phyloP scores from a whole-genome alignment of 192 early-diverging fungal species.

The Podila horticola region DNA sequence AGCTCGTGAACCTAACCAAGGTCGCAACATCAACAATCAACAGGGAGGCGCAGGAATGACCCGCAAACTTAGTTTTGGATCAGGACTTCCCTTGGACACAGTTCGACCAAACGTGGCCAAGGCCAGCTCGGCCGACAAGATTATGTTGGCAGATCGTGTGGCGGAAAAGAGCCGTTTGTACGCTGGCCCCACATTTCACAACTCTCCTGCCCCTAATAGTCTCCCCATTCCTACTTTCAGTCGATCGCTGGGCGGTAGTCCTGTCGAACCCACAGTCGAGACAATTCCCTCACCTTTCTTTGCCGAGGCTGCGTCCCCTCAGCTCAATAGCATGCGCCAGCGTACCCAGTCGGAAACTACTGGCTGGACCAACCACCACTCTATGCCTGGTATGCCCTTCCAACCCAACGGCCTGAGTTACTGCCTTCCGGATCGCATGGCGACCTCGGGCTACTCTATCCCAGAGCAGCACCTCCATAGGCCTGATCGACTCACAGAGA shows the following conservation, averaged over 20 bases:
- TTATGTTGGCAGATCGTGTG: constrained; percentile 24
- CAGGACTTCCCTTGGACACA: background rate
- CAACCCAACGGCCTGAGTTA: constrained; percentile 6
- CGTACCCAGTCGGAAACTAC: constrained; percentile 25
- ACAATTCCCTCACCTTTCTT: constrained; percentile 21
- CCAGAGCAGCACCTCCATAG: constrained; percentile 10
- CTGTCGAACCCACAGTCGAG: constrained; percentile 3
- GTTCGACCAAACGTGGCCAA: constrained; percentile 14
- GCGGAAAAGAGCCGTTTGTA: constrained; percentile 44
- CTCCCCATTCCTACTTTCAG: constrained; percentile 61
- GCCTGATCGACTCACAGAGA: constrained; percentile 46
- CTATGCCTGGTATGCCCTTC: constrained; percentile 11
- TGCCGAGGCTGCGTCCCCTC: constrained; percentile 35
- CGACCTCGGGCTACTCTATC: constrained; percentile 44
- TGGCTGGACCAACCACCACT: constrained; percentile 14
- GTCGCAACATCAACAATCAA: background rate
- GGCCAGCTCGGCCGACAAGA: constrained; percentile 17
- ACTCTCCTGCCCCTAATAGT: constrained; percentile 62
- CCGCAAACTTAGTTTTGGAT: constrained; percentile 13
- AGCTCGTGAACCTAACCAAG: background rate
- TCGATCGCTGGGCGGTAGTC: constrained; percentile 11
- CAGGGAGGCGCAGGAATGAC: background rate
- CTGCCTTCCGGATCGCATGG: constrained; percentile 48
- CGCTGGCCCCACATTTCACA: constrained; percentile 67
- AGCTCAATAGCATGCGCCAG: constrained; percentile 28